phyloP scores from a whole-genome alignment of 208 protist species.

The Endotrypanum monterogeii region DNA sequence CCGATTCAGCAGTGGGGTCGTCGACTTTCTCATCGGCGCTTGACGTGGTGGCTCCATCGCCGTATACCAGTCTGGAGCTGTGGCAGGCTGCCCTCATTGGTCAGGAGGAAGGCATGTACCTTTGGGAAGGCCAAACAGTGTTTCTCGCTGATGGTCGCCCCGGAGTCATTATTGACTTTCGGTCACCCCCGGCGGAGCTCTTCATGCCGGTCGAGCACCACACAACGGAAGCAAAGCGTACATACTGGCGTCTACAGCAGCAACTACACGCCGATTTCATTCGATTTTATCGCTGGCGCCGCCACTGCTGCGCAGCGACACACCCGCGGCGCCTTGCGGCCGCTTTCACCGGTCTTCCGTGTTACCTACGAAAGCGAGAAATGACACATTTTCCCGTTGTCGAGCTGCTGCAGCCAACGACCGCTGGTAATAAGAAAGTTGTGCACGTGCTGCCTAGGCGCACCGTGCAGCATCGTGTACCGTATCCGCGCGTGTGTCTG shows the following conservation, averaged over 20 bases:
- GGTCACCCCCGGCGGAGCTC: conserved; percentile 21
- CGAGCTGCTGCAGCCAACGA: conserved; percentile 7
- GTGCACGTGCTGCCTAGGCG: conserved; percentile 37
- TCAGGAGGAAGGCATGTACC: conserved; percentile 17
- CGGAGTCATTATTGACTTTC: conserved; percentile 43
- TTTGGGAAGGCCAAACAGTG: conserved; percentile 40
- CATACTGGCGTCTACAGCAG: conserved; percentile 19
- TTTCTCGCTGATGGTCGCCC: conserved; percentile 28
- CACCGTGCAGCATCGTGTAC: neutral
- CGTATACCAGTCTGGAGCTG: conserved; percentile 32
- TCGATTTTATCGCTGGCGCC: conserved; percentile 20
- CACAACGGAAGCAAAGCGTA: conserved; percentile 10
- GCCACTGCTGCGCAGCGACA: neutral
- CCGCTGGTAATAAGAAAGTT: neutral
- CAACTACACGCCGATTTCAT: conserved; percentile 22
- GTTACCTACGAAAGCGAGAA: conserved; percentile 28
- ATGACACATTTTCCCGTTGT: conserved; percentile 37
- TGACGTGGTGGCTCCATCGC: neutral
- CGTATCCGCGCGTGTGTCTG: conserved; percentile 41
- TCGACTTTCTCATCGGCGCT: neutral
- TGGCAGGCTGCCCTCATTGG: conserved; percentile 42
- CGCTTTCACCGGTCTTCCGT: conserved; percentile 31
- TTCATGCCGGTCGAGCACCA: conserved; percentile 22
- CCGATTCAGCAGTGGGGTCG: neutral
- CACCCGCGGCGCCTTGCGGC: neutral